A percentile compares a stretch with the other conserved stretches of the same genome.
Conservation (phyloP, 202 grass and related monocot species). For the Brachypodium distachyon region DNA sequence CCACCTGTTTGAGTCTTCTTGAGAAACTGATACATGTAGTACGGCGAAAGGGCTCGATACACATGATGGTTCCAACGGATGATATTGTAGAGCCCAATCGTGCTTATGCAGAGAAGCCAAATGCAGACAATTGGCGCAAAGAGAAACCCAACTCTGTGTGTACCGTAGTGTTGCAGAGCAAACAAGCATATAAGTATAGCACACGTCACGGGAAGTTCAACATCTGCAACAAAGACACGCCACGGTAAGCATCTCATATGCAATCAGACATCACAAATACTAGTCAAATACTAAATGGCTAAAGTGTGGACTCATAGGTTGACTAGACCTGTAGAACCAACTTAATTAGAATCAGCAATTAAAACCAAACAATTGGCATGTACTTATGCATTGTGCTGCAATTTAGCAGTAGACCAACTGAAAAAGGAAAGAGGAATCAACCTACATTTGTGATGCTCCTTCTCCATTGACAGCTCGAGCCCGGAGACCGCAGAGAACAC, state of each 20-base stretch:
- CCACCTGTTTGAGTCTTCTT: constrained; percentile 77
- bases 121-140: constrained; percentile 77
- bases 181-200: constrained; percentile 86
- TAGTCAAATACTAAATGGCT: background rate
- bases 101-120: constrained; percentile 93
- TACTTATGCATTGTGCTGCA: background rate
- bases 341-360: background rate
- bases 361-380: background rate
- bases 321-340: background rate
- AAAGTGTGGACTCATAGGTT: background rate
- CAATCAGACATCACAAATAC: background rate
- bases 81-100: constrained; percentile 90
- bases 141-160: constrained; percentile 75
- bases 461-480: constrained; percentile 71
- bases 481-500: constrained; percentile 95
- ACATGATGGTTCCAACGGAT: constrained; percentile 69
- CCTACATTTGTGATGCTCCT: constrained; percentile 93
- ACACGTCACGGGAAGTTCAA: constrained; percentile 81
- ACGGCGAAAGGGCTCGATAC: constrained; percentile 80
- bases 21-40: constrained; percentile 90
- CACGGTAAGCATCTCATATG: background rate
- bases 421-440: background rate
- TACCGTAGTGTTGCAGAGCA: constrained; percentile 92
- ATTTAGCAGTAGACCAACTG: background rate
- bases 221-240: constrained; percentile 53